Conservation (phyloP, 169 alveolate genomes). For the Eimeria praecox region DNA sequence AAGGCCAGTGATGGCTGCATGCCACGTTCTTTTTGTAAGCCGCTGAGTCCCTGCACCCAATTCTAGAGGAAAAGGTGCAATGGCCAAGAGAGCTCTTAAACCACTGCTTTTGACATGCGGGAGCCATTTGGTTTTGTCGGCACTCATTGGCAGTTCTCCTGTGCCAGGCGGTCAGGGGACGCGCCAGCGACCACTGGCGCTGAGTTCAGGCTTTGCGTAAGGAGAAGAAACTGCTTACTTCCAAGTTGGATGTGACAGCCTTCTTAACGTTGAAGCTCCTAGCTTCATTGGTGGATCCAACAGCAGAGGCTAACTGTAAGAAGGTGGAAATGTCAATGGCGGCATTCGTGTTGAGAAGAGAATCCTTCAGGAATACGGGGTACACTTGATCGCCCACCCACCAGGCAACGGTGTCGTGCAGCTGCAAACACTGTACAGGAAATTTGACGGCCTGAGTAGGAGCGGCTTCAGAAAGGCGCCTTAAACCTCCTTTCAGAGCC, state of each 20-base stretch:
- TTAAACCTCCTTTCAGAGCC: neutral
- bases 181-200: neutral
- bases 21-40: neutral
- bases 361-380: slow-evolving; percentile 87
- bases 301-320: slow-evolving; percentile 24
- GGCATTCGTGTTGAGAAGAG: slow-evolving; percentile 87
- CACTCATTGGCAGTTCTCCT: neutral
- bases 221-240: slow-evolving; percentile 20
- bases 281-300: neutral
- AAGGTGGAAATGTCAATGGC: slow-evolving; percentile 88
- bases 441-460: neutral
- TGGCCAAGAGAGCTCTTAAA: neutral
- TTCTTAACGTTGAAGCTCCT: neutral
- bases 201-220: neutral
- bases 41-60: neutral
- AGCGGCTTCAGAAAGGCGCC: slow-evolving; percentile 1
- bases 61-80: neutral
- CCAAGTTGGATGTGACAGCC: slow-evolving; percentile 25
- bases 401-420: slow-evolving; percentile 85
- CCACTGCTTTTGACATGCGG: neutral
- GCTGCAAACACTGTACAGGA: slow-evolving; percentile 87
- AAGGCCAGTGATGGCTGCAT: neutral
- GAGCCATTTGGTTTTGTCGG: neutral
- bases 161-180: neutral
- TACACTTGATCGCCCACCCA: slow-evolving; percentile 81